Evolutionary conservation across 2,329 filamentous ascomycete species (phyloP).

Genomic region (Fusarium chaquense): DNA sequence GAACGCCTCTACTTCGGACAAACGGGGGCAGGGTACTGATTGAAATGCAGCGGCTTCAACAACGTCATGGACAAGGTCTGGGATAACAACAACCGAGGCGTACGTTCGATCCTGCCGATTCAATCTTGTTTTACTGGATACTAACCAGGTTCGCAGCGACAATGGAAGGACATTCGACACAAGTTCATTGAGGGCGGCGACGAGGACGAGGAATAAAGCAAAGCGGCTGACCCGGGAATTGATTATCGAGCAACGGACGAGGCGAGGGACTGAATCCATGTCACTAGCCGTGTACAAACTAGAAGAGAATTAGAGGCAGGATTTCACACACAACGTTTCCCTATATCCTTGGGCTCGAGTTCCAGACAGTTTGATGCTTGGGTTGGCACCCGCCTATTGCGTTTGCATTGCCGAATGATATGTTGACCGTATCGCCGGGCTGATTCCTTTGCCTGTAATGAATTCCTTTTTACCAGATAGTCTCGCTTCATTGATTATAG

Average conservation of each 20-base stretch:
- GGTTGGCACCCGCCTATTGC: neutral
- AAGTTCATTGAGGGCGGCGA: conserved; percentile 81
- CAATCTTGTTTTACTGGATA: conserved; percentile 12
- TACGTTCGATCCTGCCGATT: conserved; percentile 64
- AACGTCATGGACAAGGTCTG: conserved; percentile 84
- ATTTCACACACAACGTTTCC: conserved; percentile 40
- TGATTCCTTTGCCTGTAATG: conserved; percentile 3
- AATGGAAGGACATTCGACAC: conserved; percentile 99
- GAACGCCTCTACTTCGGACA: conserved; percentile 52
- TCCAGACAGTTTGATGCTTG: neutral
- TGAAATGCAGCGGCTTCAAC: conserved; percentile 79
- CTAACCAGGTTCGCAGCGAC: conserved; percentile 72
- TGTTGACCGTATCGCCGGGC: conserved; percentile 10
- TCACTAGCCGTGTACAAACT: conserved; percentile 53
- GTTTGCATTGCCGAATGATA: neutral
- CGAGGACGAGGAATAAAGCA: conserved; percentile 51
- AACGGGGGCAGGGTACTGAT: conserved; percentile 50
- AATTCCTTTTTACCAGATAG: too few species aligned
- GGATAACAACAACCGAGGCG: conserved; percentile 91
- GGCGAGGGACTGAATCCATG: conserved; percentile 43
- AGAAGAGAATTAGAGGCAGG: conserved; percentile 49
- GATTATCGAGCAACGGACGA: conserved; percentile 37
- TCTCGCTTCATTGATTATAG: neutral
- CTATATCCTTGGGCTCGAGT: conserved; percentile 16
- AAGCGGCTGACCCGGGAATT: conserved; percentile 18